A percentile compares a stretch with the other conserved stretches of the same genome.
Conservation (phyloP, 2,329 filamentous ascomycete species). For the Bipolaris zeicola region DNA sequence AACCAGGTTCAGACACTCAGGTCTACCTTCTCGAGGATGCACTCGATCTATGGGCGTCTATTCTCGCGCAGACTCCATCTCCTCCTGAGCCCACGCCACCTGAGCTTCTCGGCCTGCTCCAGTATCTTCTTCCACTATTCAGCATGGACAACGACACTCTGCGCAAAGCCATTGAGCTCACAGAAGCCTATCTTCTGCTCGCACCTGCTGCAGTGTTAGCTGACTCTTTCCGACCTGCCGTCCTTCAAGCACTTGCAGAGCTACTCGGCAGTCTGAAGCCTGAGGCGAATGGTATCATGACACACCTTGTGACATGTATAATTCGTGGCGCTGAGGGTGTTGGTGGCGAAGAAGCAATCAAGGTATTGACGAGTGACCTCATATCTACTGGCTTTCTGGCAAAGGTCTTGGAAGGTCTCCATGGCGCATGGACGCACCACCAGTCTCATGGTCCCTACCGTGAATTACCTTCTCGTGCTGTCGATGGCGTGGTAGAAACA, state of each 20-base stretch:
- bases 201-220: constrained; percentile 54
- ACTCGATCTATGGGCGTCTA: constrained; percentile 82
- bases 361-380: constrained; percentile 59
- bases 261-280: constrained; percentile 55
- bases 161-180: constrained; percentile 56
- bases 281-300: constrained; percentile 55
- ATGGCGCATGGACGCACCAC: constrained; percentile 59
- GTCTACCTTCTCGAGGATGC: constrained; percentile 90
- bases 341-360: constrained; percentile 57
- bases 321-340: constrained; percentile 59
- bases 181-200: constrained; percentile 56
- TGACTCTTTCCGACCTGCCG: constrained; percentile 46
- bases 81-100: constrained; percentile 50
- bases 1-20: constrained; percentile 66
- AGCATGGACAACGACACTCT: constrained; percentile 56
- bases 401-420: constrained; percentile 55
- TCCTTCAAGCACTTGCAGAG: constrained; percentile 50
- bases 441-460: constrained; percentile 77
- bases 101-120: constrained; percentile 51
- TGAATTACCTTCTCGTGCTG: constrained; percentile 66
- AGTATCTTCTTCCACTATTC: constrained; percentile 55
- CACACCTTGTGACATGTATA: constrained; percentile 54
- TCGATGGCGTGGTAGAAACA: constrained; percentile 77
- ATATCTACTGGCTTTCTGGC: constrained; percentile 65
- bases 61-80: constrained; percentile 66